Conservation (phyloP, 2,329 filamentous ascomycete species). For the Nemania serpens region DNA sequence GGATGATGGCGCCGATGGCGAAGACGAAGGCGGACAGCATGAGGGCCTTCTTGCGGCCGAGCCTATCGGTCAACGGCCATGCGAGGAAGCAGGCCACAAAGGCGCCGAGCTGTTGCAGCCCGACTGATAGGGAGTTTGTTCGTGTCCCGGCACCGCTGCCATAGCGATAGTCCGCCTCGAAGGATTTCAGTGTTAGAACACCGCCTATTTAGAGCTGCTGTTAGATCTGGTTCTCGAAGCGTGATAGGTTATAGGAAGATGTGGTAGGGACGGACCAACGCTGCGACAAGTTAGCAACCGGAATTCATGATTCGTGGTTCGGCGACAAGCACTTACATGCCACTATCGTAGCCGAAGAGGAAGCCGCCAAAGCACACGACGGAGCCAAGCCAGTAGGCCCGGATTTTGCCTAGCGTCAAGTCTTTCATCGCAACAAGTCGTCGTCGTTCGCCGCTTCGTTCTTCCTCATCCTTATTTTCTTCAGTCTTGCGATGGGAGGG, state of each 20-base stretch:
- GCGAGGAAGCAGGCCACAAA: constrained; percentile 43
- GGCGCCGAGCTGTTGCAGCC: constrained; percentile 41
- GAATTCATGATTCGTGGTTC: background rate
- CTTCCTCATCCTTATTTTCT: background rate
- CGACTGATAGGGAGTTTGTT: constrained; percentile 40
- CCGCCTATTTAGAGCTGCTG: constrained; percentile 35
- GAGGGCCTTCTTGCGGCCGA: constrained; percentile 39
- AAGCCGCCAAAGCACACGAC: constrained; percentile 58
- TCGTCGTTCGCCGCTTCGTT: background rate
- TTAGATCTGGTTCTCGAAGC: constrained; percentile 15
- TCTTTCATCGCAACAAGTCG: constrained; percentile 34
- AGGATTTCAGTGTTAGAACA: constrained; percentile 40
- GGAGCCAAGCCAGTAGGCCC: constrained; percentile 56
- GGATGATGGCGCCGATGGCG: constrained; percentile 48
- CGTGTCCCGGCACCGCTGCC: constrained; percentile 31
- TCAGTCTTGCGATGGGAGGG: constrained; percentile 13
- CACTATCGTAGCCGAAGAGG: constrained; percentile 51
- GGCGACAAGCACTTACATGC: constrained; percentile 41
- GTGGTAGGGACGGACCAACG: constrained; percentile 31
- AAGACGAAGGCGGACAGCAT: constrained; percentile 49
- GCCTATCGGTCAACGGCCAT: constrained; percentile 40
- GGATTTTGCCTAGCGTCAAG: constrained; percentile 44
- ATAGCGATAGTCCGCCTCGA: constrained; percentile 40
- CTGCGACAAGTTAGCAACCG: constrained; percentile 26
- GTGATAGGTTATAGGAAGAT: background rate